These are phyloP conservation scores for Rutstroemia sp. DNA, from an alignment of 2,329 filamentous ascomycete genomes.

Conservation along the genomic window DNA sequence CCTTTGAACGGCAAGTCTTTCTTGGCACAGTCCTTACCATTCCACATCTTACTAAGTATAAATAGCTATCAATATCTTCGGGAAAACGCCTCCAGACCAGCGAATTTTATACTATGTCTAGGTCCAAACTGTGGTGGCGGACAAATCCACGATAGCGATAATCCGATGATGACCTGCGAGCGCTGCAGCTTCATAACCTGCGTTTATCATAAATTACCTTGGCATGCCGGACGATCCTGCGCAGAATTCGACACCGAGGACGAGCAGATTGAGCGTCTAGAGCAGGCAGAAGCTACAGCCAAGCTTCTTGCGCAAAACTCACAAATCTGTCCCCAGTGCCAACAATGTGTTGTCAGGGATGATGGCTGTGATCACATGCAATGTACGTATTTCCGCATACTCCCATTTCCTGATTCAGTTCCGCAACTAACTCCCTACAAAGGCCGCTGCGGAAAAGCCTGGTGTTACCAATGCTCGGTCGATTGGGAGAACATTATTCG, in stretches of 20 bases:
- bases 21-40: background rate
- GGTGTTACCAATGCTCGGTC: conserved; percentile 19
- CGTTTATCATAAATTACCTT: conserved; percentile 19
- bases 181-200: conserved; percentile 18
- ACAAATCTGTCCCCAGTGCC: conserved; percentile 18
- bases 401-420: background rate
- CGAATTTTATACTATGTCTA: conserved; percentile 12
- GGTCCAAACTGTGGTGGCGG: conserved; percentile 13
- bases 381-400: conserved; percentile 6
- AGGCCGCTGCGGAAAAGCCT: conserved; percentile 18
- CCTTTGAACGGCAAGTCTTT: background rate
- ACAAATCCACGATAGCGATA: conserved; percentile 13
- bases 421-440: background rate
- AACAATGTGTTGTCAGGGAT: conserved; percentile 15
- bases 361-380: conserved; percentile 21
- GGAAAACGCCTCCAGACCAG: background rate
- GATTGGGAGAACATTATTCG: conserved; percentile 20
- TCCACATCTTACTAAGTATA: background rate
- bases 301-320: conserved; percentile 17
- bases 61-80: background rate
- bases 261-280: conserved; percentile 20
- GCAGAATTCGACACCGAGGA: conserved; percentile 19
- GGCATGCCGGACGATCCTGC: conserved; percentile 20
- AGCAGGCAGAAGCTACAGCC: conserved; percentile 21
- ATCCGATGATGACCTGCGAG: conserved; percentile 19